phyloP scores from a whole-genome alignment of 176 grass and related monocot genomes.

The Puccinellia tenuiflora region DNA sequence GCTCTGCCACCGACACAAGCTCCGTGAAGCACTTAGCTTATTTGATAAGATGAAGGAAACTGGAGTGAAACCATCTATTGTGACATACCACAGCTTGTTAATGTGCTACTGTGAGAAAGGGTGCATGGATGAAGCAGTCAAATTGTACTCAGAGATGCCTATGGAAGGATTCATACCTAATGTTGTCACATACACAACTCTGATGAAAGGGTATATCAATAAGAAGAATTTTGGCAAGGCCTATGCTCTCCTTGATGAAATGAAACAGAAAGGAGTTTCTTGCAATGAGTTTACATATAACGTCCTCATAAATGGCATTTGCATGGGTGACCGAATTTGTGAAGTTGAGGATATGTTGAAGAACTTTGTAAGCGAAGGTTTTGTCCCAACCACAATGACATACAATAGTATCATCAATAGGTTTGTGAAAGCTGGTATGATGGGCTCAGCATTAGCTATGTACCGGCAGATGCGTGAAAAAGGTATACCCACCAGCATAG shows the following conservation, averaged over 20 bases:
- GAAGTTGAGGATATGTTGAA: slow-evolving; percentile 66
- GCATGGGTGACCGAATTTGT: slow-evolving; percentile 23
- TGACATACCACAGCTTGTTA: slow-evolving; percentile 58
- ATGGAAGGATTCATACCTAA: slow-evolving; percentile 53
- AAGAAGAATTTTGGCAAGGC: slow-evolving; percentile 51
- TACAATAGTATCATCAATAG: slow-evolving; percentile 89
- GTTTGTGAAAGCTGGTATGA: slow-evolving; percentile 54
- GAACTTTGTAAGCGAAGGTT: slow-evolving; percentile 65
- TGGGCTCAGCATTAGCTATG: slow-evolving; percentile 41
- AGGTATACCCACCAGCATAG: slow-evolving; percentile 51
- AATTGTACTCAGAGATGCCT: slow-evolving; percentile 59
- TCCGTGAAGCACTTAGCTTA: slow-evolving; percentile 47
- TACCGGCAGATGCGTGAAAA: slow-evolving; percentile 58
- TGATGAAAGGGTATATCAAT: slow-evolving; percentile 60
- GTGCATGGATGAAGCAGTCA: slow-evolving; percentile 55
- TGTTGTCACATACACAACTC: slow-evolving; percentile 61
- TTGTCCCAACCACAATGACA: slow-evolving; percentile 62
- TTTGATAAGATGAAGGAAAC: slow-evolving; percentile 61
- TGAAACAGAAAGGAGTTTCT: slow-evolving; percentile 53
- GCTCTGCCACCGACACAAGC: slow-evolving; percentile 42
- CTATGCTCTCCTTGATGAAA: slow-evolving; percentile 48
- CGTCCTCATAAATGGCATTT: slow-evolving; percentile 71
- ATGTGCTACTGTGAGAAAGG: slow-evolving; percentile 58
- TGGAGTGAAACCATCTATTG: slow-evolving; percentile 52
- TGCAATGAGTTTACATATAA: slow-evolving; percentile 69